These are phyloP conservation scores for Boletus smithii DNA, from an alignment of 1,284 basidiomycete species.

Conservation along the genomic window DNA sequence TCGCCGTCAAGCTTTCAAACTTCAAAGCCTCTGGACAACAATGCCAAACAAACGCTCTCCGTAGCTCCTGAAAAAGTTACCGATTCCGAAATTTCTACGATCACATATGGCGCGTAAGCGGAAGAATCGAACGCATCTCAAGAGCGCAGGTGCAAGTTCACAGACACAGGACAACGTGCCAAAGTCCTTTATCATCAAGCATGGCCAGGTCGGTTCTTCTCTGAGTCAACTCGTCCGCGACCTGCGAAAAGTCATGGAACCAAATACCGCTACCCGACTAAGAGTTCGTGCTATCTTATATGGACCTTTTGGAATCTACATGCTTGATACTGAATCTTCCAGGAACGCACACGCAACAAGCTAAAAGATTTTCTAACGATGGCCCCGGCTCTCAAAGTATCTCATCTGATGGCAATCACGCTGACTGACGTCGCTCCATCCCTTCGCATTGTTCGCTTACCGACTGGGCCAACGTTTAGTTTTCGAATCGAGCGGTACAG, in stretches of 20 bases:
- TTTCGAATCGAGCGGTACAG: slow-evolving; percentile 94
- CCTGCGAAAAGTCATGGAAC: slow-evolving; percentile 94
- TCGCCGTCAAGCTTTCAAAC: too few species aligned
- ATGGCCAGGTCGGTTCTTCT: slow-evolving; percentile 89
- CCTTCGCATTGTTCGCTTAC: slow-evolving; percentile 84
- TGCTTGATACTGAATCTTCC: slow-evolving; percentile 5
- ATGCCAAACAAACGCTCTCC: slow-evolving; percentile 19
- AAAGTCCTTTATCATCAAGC: slow-evolving; percentile 89
- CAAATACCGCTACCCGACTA: slow-evolving; percentile 91
- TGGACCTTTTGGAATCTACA: background rate
- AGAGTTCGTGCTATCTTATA: slow-evolving; percentile 50
- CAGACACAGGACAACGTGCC: slow-evolving; percentile 46
- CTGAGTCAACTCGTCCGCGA: slow-evolving; percentile 88
- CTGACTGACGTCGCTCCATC: slow-evolving; percentile 84
- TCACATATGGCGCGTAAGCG: slow-evolving; percentile 64
- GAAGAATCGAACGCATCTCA: slow-evolving; percentile 87
- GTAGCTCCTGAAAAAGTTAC: slow-evolving; percentile 20
- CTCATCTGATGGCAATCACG: slow-evolving; percentile 91
- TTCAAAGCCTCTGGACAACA: too few species aligned
- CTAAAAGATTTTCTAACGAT: slow-evolving; percentile 93
- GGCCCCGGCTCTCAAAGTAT: slow-evolving; percentile 88
- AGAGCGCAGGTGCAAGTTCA: slow-evolving; percentile 45
- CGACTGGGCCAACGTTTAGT: slow-evolving; percentile 90
- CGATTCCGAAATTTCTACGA: slow-evolving; percentile 11
- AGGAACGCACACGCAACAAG: slow-evolving; percentile 92